Evolutionary conservation across 768 basidiomycete species (phyloP), one percentile per base, ranked within the genome.

Genomic region (Lentinula detonsa): DNA sequence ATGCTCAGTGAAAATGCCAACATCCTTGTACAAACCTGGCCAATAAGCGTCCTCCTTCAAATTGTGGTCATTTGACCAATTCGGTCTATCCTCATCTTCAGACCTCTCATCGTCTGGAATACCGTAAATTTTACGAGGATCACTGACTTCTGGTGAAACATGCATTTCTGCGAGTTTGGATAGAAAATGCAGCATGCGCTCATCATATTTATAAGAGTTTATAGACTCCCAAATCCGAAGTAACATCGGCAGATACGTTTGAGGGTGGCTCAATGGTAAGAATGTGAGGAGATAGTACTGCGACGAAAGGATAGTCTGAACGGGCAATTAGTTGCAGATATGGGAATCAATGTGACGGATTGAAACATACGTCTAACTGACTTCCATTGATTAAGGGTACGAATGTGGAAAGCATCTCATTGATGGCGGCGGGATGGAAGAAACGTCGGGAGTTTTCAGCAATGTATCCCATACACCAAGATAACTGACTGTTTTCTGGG

Each of bases 201-300:
- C 93, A 78, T 95, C 93, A 75, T 86, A 95, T 73, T 87, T 83
- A 71, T 91, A 91, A 61, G 91, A 92, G 75, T 94, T 93, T 68
- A 95, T 78, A 11, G 91, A 88, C 73, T 91, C 87, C 91, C 93
- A 95, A 50, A 93, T 68, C 58, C 88, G 86, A 76, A 95, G 91
- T 58, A 94, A 78, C 82, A 90, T 88, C 57, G 84, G 88, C 58
- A 86, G 80, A 78, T 94, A 95, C 49, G 83, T 82, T 74, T 93
- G 90, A 35, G 92, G 92, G 69, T 94, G 92, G 5, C 85, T 84
- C 62, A 90, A 78, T 2, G 94, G 94, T 53, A 96, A 80, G 75
- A 95, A 95, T 39, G 90, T 90, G 65, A 89, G 80, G 67, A 95
- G 77, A 74, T 91, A 93, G 68, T 90, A 91, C 71, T 95, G 91